Conservation (phyloP, 192 early-diverging fungal species). For the Backusella sp. region DNA sequence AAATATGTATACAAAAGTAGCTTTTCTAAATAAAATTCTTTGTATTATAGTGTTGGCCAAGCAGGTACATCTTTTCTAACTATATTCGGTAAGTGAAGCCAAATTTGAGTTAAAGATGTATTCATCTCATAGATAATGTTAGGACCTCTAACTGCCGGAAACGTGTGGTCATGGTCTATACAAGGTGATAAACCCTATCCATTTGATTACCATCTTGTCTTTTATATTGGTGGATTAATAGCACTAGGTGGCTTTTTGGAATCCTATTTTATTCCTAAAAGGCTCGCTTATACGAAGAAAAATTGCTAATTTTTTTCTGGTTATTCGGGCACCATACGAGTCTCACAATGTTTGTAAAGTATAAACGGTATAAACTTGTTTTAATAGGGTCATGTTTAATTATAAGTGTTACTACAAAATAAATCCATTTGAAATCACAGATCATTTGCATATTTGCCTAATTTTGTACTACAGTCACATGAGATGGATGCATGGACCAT, state of each 20-base stretch:
- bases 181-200: constrained; percentile 44
- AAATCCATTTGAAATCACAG: no score
- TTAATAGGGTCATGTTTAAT: no score
- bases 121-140: constrained; percentile 19
- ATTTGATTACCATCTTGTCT: constrained; percentile 56
- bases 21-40: neutral
- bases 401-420: no score
- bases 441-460: no score
- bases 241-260: constrained; percentile 34
- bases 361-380: no score
- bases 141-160: constrained; percentile 54
- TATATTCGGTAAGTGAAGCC: constrained; percentile 10
- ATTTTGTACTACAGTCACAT: no score
- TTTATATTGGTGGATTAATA: constrained; percentile 41
- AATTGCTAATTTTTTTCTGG: neutral
- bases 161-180: constrained; percentile 54
- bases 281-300: neutral
- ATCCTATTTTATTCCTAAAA: constrained; percentile 35
- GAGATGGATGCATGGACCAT: neutral
- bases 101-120: neutral
- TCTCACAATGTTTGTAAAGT: no score
- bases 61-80: constrained; percentile 42
- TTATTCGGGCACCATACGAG: no score
- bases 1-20: neutral
- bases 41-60: constrained; percentile 40